Base-by-base conservation (phyloP, 2,329 filamentous ascomycete genomes). In the Colletotrichum tropicale region DNA sequence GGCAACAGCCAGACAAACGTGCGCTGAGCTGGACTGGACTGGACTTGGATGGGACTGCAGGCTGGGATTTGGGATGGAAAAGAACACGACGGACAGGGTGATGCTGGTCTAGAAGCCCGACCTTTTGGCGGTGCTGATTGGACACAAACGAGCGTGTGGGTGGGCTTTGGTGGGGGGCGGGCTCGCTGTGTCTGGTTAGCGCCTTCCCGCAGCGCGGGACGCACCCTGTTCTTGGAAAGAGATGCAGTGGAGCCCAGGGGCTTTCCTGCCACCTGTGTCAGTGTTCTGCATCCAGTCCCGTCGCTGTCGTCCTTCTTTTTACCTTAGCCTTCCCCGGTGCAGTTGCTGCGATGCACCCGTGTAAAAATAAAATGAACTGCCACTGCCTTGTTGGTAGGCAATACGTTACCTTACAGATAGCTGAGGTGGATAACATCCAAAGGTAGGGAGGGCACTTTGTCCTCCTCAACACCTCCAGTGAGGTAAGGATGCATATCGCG, bases 181-280 rank as follows among this genome's bases (percentile, higher is more conserved):
- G 30, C 16, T 34, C 28, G 5, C 58, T 66, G 43, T 52, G 43
- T 32, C 10, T 62, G 58, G 58, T 36, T 76, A 76, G 74, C 74
- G 71, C 71, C 60, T 71, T 71, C 74, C 66, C 71, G 66, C 38
- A 30, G 38, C 36, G 71, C 55, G 71, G 74, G 56, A 75, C 60
- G 66, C 55, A 70, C 66, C 71, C 62, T 75, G 71, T 75, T 75
- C 55, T 76, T 70, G 66, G 66, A 75, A 75, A 36, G 55, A 71
- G 55, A 32, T 10, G 43, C 24, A 60, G 56, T 48, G 74, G 64
- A 61, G 58, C 58, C 34, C 65, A 74, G 71, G 74, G 74, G 70
- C 48, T 58, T 66, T 43, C 70, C 70, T 70, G 74, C 70, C 64
- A 70, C 74, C 21, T 66, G 48, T 36, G 36, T 21, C 24, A n/a